A percentile compares a stretch with the other conserved stretches of the same genome.
These are phyloP conservation scores for Camelina hispida DNA, from an alignment of 345 rosid species.

Conservation along the genomic window DNA sequence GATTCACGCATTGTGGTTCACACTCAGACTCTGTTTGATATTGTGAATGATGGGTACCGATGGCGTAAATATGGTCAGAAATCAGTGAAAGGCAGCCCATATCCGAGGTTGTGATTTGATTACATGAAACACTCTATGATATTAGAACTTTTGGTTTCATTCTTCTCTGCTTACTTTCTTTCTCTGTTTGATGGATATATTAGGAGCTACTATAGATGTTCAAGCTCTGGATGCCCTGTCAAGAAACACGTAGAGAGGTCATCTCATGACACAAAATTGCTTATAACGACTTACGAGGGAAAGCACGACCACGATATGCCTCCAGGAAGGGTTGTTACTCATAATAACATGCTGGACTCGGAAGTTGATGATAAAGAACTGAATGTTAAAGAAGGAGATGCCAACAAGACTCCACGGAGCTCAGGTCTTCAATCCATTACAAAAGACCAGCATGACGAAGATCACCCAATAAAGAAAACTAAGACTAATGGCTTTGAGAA, in stretches of 20 bases:
- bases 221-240: constrained; percentile 85
- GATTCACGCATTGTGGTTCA: constrained; percentile 68
- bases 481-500: constrained; percentile 39
- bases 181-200: constrained; percentile 7
- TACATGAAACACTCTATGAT: background rate
- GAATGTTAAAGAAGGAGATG: constrained; percentile 49
- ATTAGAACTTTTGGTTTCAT: background rate
- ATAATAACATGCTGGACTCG: constrained; percentile 42
- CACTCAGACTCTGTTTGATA: constrained; percentile 62
- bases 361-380: constrained; percentile 46
- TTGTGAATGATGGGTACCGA: constrained; percentile 91
- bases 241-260: constrained; percentile 91
- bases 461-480: constrained; percentile 44
- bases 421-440: constrained; percentile 29
- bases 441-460: constrained; percentile 34
- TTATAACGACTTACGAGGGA: constrained; percentile 89
- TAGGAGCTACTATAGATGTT: constrained; percentile 98
- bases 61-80: constrained; percentile 99
- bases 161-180: background rate
- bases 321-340: constrained; percentile 73
- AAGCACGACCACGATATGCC: constrained; percentile 84
- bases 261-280: constrained; percentile 68
- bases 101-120: constrained; percentile 70
- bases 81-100: constrained; percentile 90
- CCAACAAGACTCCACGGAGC: constrained; percentile 39